Evolutionary conservation across 805 yeast genomes (phyloP).

Genomic region (Ogataea polymorpha): DNA sequence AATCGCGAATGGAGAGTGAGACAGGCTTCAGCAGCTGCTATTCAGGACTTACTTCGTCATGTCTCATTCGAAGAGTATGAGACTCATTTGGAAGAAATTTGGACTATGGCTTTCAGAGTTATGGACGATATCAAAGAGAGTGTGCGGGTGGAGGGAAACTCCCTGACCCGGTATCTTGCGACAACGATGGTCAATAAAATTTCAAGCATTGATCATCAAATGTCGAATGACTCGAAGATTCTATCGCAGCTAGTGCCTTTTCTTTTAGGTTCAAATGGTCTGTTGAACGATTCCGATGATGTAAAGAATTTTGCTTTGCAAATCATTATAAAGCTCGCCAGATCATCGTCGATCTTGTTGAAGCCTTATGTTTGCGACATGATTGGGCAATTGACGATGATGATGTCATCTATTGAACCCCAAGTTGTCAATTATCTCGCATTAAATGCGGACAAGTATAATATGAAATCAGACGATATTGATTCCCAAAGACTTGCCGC

Average conservation of each 20-base stretch:
- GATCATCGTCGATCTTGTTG: conserved; percentile 56
- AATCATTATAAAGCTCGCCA: conserved; percentile 68
- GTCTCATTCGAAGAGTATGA: conserved; percentile 53
- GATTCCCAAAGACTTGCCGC: conserved; percentile 75
- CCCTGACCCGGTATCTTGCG: conserved; percentile 64
- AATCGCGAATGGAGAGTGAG: conserved; percentile 90
- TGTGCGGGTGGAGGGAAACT: conserved; percentile 77
- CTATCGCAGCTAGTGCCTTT: conserved; percentile 69
- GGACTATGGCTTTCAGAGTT: conserved; percentile 84
- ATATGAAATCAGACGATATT: conserved; percentile 63
- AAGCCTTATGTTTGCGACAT: conserved; percentile 67
- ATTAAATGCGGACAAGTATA: conserved; percentile 85
- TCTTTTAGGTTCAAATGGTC: conserved; percentile 72
- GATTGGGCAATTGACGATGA: conserved; percentile 61
- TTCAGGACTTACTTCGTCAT: conserved; percentile 66
- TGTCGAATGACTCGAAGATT: conserved; percentile 38
- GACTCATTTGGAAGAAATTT: conserved; percentile 56
- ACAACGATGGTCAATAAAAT: conserved; percentile 57
- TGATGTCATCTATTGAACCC: conserved; percentile 89
- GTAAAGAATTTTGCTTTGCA: conserved; percentile 71
- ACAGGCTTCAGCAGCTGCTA: conserved; percentile 77
- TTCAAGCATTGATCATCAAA: conserved; percentile 39
- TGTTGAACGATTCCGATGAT: conserved; percentile 83
- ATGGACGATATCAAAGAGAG: conserved; percentile 95
- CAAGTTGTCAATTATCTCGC: conserved; percentile 83